These are phyloP conservation scores for Oidiodendron maius DNA, from an alignment of 495 filamentous ascomycete genomes.

Conservation along the genomic window DNA sequence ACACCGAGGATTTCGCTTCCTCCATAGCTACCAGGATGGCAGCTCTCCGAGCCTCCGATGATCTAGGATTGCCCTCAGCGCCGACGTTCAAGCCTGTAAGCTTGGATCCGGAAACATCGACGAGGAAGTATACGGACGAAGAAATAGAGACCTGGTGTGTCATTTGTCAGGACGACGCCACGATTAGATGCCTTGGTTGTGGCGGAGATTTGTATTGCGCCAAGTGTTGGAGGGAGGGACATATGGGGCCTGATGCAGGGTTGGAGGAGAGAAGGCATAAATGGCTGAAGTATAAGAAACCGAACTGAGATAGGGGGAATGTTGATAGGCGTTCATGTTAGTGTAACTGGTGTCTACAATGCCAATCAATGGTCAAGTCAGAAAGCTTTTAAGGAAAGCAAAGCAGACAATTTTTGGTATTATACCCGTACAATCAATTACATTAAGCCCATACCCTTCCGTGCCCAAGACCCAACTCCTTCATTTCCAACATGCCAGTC, in stretches of 20 bases:
- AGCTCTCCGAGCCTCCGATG: constrained; percentile 10
- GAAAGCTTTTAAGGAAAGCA: too few relatives aligned
- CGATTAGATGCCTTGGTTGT: constrained; percentile 55
- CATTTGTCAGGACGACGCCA: constrained; percentile 63
- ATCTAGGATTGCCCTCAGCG: constrained; percentile 44
- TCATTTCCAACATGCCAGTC: not conserved
- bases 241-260: constrained; percentile 50
- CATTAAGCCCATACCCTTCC: too few relatives aligned
- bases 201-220: constrained; percentile 61
- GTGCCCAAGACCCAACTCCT: constrained; percentile 6
- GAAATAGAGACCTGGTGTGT: constrained; percentile 65
- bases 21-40: constrained; percentile 18
- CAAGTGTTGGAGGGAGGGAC: constrained; percentile 64
- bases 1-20: constrained; percentile 15
- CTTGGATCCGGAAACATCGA: constrained; percentile 26
- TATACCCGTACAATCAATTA: too few relatives aligned
- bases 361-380: too few relatives aligned
- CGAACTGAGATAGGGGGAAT: too few relatives aligned
- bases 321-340: too few relatives aligned
- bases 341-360: too few relatives aligned
- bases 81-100: constrained; percentile 45
- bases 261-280: constrained; percentile 49
- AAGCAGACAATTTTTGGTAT: too few relatives aligned
- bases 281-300: constrained; percentile 20
- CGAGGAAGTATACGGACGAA: constrained; percentile 46